Percentiles rank a stretch among this genome's conserved stretches.
Conservation (phyloP, 2,329 filamentous ascomycete genomes). For the Lachnellula arida region DNA sequence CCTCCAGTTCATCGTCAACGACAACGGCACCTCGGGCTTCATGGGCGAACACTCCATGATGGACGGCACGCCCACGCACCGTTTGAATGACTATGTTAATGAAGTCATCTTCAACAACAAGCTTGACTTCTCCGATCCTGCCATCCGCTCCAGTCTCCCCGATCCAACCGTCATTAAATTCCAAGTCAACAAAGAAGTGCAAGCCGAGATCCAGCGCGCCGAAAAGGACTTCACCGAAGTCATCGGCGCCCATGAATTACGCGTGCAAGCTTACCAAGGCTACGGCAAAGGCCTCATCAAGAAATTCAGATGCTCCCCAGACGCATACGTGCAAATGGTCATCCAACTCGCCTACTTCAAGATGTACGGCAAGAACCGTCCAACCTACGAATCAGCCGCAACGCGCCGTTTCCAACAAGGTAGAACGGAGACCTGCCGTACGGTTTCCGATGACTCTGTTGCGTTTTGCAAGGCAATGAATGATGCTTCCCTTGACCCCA, state of each 20-base stretch:
- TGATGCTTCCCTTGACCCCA: slow-evolving; percentile 58
- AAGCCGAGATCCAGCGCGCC: slow-evolving; percentile 74
- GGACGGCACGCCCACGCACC: slow-evolving; percentile 97
- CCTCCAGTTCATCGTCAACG: slow-evolving; percentile 94
- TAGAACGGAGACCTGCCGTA: slow-evolving; percentile 91
- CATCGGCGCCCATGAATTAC: slow-evolving; percentile 83
- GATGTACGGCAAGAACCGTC: slow-evolving; percentile 97
- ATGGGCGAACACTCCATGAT: slow-evolving; percentile 99
- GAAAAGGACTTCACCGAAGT: slow-evolving; percentile 72
- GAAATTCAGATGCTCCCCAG: slow-evolving; percentile 97
- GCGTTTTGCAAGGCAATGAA: slow-evolving; percentile 86
- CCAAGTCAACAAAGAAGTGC: slow-evolving; percentile 67
- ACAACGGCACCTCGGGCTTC: slow-evolving; percentile 96
- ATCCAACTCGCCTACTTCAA: slow-evolving; percentile 98
- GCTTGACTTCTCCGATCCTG: slow-evolving; percentile 78
- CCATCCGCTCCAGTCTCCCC: slow-evolving; percentile 74
- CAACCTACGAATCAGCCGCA: slow-evolving; percentile 94
- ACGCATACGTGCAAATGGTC: slow-evolving; percentile 97
- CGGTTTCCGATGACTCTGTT: slow-evolving; percentile 84
- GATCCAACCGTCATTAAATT: slow-evolving; percentile 77
- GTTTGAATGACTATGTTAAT: slow-evolving; percentile 92
- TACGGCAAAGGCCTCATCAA: slow-evolving; percentile 99
- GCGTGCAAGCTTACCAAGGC: slow-evolving; percentile 91
- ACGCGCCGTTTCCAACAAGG: slow-evolving; percentile 94
- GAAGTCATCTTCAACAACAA: slow-evolving; percentile 91